These are phyloP conservation scores for Corchorus capsularis DNA, from an alignment of 345 rosid genomes.

Conservation along the genomic window DNA sequence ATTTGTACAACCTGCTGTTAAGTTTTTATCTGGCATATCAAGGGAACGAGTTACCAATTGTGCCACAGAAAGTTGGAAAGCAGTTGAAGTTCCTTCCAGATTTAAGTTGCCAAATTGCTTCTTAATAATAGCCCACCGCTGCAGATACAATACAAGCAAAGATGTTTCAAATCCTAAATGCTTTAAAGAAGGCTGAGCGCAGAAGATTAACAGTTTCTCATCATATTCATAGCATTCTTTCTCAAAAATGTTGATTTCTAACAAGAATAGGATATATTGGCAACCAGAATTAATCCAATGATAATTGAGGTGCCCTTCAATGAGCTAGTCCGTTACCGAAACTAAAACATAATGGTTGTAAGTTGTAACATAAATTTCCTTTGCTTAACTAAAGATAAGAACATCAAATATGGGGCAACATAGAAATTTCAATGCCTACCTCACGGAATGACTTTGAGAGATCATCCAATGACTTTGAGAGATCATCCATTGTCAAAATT, in stretches of 20 bases:
- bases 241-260: background rate
- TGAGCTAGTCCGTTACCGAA: background rate
- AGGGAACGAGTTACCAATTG: constrained; percentile 82
- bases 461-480: too few relatives aligned
- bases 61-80: constrained; percentile 65
- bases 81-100: constrained; percentile 36
- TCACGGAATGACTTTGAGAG: constrained; percentile 86
- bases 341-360: background rate
- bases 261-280: background rate
- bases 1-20: constrained; percentile 39
- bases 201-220: background rate
- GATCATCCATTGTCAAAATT: constrained; percentile 90
- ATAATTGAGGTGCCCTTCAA: background rate
- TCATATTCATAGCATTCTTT: background rate
- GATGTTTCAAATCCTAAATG: background rate
- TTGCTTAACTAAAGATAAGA: background rate
- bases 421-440: constrained; percentile 43
- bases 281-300: background rate
- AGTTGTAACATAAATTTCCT: too few relatives aligned
- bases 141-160: constrained; percentile 47
- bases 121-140: constrained; percentile 75
- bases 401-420: background rate
- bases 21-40: constrained; percentile 55
- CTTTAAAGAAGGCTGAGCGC: background rate
- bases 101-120: constrained; percentile 45